A percentile compares a stretch with the other conserved stretches of the same genome.
These are phyloP conservation scores for Diospyros lotus DNA, from an alignment of 148 eudicot species.

Conservation along the genomic window DNA sequence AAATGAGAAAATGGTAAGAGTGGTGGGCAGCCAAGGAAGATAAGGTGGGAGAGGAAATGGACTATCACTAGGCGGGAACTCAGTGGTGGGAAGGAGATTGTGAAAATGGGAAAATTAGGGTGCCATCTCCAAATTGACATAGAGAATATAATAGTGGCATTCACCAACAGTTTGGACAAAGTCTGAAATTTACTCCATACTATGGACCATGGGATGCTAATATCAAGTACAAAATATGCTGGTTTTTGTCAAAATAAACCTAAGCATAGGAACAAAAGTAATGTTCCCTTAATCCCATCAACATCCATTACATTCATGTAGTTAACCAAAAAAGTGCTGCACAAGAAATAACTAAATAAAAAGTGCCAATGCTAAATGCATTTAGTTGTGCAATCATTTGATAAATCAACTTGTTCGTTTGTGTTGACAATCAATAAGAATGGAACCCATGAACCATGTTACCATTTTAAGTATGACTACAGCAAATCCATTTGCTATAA, in stretches of 20 bases:
- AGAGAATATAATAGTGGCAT: background rate
- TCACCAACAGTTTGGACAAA: background rate
- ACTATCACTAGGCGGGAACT: too few species aligned
- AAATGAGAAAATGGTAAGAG: too few species aligned
- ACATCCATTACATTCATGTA: background rate
- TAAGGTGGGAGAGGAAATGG: too few species aligned
- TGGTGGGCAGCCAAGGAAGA: too few species aligned
- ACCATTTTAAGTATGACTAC: background rate
- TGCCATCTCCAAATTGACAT: too few species aligned
- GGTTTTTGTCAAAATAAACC: too few species aligned
- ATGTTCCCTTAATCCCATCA: background rate
- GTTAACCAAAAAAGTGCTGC: background rate
- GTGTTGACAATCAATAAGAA: background rate
- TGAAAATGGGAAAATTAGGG: too few species aligned
- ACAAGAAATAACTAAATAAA: background rate
- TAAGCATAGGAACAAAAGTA: too few species aligned
- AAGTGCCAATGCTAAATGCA: background rate
- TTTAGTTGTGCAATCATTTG: background rate
- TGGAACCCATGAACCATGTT: background rate
- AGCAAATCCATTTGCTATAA: background rate
- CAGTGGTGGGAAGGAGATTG: too few species aligned
- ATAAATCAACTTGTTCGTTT: background rate
- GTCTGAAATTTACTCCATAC: too few species aligned
- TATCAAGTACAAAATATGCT: too few species aligned
- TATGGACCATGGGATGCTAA: too few species aligned